Evolutionary conservation across 148 eudicot species (phyloP).

Genomic region (Cornus controversa): DNA sequence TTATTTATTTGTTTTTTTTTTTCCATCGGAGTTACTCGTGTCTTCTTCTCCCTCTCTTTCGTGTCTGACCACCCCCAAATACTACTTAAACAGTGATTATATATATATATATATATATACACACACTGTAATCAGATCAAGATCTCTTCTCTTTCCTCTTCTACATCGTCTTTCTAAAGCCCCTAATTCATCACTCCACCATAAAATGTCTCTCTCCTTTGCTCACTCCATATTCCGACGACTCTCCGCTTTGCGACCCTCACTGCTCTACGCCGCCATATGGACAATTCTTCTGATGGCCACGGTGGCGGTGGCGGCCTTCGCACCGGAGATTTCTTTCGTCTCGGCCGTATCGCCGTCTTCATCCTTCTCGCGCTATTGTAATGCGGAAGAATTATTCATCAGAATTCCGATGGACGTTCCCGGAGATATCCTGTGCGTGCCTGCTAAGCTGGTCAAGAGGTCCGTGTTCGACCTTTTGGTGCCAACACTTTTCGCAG

Average conservation of each 20-base stretch:
- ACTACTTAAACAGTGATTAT: no score
- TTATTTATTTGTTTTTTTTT: no score
- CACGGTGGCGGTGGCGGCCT: neutral
- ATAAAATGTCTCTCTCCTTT: neutral
- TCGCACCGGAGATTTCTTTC: neutral
- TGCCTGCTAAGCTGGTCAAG: neutral
- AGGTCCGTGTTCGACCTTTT: neutral
- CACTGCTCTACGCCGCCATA: neutral
- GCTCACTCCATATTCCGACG: neutral
- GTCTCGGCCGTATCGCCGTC: neutral
- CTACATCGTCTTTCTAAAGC: no score
- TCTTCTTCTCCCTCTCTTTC: no score
- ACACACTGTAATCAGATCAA: neutral
- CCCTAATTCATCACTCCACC: neutral
- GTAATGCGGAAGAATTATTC: neutral
- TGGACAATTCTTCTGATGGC: neutral
- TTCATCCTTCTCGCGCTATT: neutral
- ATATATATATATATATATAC: no score
- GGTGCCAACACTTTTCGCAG: neutral
- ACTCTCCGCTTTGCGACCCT: neutral
- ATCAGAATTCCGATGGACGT: neutral
- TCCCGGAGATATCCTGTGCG: neutral
- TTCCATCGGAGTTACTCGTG: no score
- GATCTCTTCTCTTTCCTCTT: neutral
- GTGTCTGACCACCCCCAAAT: no score